Evolutionary conservation across 495 filamentous ascomycete species (phyloP).

Genomic region (Tuber borchii): DNA sequence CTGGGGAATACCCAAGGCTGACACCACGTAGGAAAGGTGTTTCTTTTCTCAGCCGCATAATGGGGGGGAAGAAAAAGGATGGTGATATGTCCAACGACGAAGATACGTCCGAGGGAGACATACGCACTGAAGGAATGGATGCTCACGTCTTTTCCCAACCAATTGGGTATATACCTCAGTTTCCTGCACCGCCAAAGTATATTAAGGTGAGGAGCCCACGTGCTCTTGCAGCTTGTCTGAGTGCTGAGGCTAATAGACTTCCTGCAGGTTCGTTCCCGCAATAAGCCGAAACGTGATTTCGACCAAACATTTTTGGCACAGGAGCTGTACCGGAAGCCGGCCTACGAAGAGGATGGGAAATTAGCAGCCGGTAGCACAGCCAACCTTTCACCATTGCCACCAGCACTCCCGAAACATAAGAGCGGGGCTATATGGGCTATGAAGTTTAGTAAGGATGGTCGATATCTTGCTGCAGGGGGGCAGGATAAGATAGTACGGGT

Average conservation of each 20-base stretch:
- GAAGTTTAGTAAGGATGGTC: slow-evolving; percentile 89
- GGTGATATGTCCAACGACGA: slow-evolving; percentile 56
- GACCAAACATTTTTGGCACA: slow-evolving; percentile 85
- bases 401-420: slow-evolving; percentile 25
- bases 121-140: slow-evolving; percentile 69
- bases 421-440: slow-evolving; percentile 77
- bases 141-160: slow-evolving; percentile 72
- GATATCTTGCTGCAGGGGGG: slow-evolving; percentile 80
- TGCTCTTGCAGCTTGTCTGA: neutral
- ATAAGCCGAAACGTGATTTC: slow-evolving; percentile 80
- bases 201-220: slow-evolving; percentile 49
- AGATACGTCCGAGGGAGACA: slow-evolving; percentile 59
- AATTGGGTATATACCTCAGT: slow-evolving; percentile 80
- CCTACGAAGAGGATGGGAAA: slow-evolving; percentile 42
- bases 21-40: slow-evolving; percentile 62
- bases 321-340: slow-evolving; percentile 58
- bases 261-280: slow-evolving; percentile 59
- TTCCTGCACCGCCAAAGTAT: slow-evolving; percentile 85
- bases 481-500: slow-evolving; percentile 80
- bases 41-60: slow-evolving; percentile 87
- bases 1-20: slow-evolving; percentile 25
- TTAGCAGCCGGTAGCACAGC: slow-evolving; percentile 22
- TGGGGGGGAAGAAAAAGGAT: slow-evolving; percentile 64
- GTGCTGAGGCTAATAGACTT: slow-evolving; percentile 6
- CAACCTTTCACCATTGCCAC: slow-evolving; percentile 20